These are phyloP conservation scores for Salix brachista DNA, from an alignment of 345 rosid species.

Conservation along the genomic window DNA sequence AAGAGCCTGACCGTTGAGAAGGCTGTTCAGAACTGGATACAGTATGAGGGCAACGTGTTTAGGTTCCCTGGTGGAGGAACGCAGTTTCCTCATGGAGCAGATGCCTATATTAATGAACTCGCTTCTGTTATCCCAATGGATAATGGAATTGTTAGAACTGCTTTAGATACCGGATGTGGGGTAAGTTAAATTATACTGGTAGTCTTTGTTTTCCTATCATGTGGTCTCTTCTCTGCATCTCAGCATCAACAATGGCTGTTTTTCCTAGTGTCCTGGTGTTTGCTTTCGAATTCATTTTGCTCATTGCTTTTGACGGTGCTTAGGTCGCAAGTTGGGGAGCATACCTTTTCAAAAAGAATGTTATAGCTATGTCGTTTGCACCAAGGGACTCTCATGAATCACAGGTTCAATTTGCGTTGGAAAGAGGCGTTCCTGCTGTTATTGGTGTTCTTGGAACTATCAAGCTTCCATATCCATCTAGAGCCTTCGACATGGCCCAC, in stretches of 20 bases:
- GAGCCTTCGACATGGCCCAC: slow-evolving; percentile 35
- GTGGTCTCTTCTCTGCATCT: background rate
- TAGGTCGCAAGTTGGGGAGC: slow-evolving; percentile 38
- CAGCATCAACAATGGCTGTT: background rate
- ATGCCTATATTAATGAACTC: slow-evolving; percentile 28
- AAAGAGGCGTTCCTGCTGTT: slow-evolving; percentile 37
- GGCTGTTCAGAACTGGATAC: slow-evolving; percentile 36
- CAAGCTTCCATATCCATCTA: slow-evolving; percentile 32
- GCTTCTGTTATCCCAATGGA: slow-evolving; percentile 31
- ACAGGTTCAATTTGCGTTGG: slow-evolving; percentile 33
- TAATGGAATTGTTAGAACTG: slow-evolving; percentile 35
- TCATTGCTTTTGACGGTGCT: background rate
- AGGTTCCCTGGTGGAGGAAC: slow-evolving; percentile 34
- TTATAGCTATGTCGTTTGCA: slow-evolving; percentile 31
- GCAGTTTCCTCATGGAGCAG: slow-evolving; percentile 32
- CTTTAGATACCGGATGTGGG: slow-evolving; percentile 31
- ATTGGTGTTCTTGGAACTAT: slow-evolving; percentile 32
- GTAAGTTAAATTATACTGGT: background rate
- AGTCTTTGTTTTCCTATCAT: background rate
- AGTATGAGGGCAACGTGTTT: slow-evolving; percentile 27
- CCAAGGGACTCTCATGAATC: slow-evolving; percentile 38
- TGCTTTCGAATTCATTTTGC: background rate
- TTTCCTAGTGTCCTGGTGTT: background rate
- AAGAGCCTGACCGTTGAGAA: slow-evolving; percentile 37
- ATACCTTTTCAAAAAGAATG: slow-evolving; percentile 31